Evolutionary conservation across 2,329 filamentous ascomycete species (phyloP).

Genomic region (Cladosporium halotolerans): DNA sequence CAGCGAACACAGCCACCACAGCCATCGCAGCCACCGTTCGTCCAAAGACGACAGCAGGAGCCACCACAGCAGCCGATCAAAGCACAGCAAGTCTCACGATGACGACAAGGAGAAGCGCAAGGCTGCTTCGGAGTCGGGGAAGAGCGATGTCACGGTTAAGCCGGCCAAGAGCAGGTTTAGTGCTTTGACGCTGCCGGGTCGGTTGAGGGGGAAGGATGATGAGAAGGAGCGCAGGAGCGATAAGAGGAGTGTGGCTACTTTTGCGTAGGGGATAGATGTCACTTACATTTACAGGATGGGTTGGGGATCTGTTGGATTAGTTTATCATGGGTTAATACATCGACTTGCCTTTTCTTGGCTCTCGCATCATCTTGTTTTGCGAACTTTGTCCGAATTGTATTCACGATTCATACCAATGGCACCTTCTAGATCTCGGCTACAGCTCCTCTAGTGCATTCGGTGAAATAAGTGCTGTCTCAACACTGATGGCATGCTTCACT

Average conservation of each 20-base stretch:
- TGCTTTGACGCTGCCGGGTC: conserved; percentile 29
- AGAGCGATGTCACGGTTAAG: conserved; percentile 23
- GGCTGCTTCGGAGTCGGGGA: conserved; percentile 17
- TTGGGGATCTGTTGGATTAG: no score
- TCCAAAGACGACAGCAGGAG: not conserved
- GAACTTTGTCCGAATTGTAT: no score
- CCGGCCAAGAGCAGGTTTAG: conserved; percentile 23
- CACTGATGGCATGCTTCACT: no score
- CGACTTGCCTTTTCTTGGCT: no score
- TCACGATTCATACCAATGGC: no score
- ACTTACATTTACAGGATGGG: no score
- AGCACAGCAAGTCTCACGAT: conserved; percentile 14
- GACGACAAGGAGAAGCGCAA: conserved; percentile 15
- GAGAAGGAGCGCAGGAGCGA: conserved; percentile 33
- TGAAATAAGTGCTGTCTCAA: no score
- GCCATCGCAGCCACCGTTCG: conserved; percentile 1
- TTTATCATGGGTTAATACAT: no score
- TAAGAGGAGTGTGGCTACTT: conserved; percentile 32
- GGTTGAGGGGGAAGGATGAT: conserved; percentile 6
- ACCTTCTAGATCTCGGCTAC: no score
- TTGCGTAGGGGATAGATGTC: conserved; percentile 4
- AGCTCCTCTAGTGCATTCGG: no score
- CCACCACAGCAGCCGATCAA: conserved; percentile 1
- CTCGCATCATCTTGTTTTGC: no score
- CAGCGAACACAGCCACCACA: conserved; percentile 3